These are phyloP conservation scores for Gleditsia sinensis DNA, from an alignment of 306 rosid genomes.

Conservation along the genomic window DNA sequence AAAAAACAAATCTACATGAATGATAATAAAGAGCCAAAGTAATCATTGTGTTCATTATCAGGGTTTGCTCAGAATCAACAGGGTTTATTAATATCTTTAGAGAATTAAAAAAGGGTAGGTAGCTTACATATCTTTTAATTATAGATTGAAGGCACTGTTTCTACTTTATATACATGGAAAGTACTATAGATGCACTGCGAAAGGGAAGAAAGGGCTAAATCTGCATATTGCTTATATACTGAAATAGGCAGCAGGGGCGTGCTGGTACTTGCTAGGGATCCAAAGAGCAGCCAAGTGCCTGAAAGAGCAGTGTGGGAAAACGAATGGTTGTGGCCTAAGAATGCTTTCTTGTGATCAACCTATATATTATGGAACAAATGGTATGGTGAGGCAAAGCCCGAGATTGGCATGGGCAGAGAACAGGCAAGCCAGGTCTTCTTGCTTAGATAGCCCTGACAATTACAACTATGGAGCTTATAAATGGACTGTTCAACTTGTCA, in stretches of 20 bases:
- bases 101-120: too few relatives aligned
- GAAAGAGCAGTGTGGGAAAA: conserved; percentile 59
- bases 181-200: too few relatives aligned
- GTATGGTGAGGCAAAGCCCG: conserved; percentile 46
- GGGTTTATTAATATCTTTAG: too few relatives aligned
- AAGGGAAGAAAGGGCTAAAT: too few relatives aligned
- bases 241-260: conserved; percentile 94
- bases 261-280: conserved; percentile 91
- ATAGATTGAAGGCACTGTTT: too few relatives aligned
- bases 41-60: background rate
- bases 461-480: conserved; percentile 74
- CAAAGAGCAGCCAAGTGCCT: conserved; percentile 83
- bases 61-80: too few relatives aligned
- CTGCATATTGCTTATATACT: background rate
- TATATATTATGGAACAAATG: conserved; percentile 61
- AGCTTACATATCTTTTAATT: too few relatives aligned
- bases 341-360: conserved; percentile 65
- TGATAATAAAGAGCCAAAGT: background rate
- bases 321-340: conserved; percentile 52
- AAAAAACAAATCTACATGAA: too few relatives aligned
- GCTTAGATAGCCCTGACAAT: conserved; percentile 60
- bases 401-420: conserved; percentile 70
- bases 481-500: conserved; percentile 89
- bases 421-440: conserved; percentile 63
- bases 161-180: too few relatives aligned